phyloP scores from a whole-genome alignment of 768 basidiomycete genomes.

The Panaeolus cyanescens region DNA sequence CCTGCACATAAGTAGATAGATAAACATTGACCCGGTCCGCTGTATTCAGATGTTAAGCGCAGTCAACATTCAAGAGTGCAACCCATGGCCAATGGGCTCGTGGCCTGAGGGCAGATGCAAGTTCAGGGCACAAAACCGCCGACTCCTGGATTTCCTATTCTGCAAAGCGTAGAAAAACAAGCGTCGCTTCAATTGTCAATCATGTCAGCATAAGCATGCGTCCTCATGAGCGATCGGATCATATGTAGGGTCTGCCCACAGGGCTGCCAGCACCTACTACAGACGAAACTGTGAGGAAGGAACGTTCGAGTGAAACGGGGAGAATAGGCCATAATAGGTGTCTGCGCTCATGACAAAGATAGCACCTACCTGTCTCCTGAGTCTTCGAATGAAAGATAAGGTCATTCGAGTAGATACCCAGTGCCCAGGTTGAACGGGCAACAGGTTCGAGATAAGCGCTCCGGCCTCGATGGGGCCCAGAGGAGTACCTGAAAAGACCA shows the following conservation, averaged over 20 bases:
- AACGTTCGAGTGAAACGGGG: not conserved
- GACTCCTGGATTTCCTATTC: not conserved
- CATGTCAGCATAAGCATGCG: not conserved
- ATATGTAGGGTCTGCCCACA: not conserved
- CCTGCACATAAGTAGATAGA: too few species aligned
- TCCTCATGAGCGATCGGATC: not conserved
- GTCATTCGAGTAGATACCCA: not conserved
- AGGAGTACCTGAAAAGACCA: not conserved
- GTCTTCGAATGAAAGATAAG: not conserved
- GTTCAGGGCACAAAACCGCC: not conserved
- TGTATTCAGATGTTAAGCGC: too few species aligned
- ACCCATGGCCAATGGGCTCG: too few species aligned
- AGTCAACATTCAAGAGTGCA: too few species aligned
- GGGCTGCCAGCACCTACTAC: not conserved
- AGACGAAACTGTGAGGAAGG: not conserved
- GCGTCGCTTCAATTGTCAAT: slow-evolving; percentile 2
- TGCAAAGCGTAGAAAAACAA: not conserved
- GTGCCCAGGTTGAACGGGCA: not conserved
- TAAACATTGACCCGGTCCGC: too few species aligned
- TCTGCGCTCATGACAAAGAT: too few species aligned
- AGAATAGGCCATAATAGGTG: not conserved
- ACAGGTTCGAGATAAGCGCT: not conserved
- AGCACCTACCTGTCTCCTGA: not conserved
- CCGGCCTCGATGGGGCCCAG: not conserved
- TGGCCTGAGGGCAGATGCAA: too few species aligned